Evolutionary conservation across 495 filamentous ascomycete species (phyloP), one percentile per base, ranked within the genome.

Genomic region (Hypoxylon lienhwacheense): DNA sequence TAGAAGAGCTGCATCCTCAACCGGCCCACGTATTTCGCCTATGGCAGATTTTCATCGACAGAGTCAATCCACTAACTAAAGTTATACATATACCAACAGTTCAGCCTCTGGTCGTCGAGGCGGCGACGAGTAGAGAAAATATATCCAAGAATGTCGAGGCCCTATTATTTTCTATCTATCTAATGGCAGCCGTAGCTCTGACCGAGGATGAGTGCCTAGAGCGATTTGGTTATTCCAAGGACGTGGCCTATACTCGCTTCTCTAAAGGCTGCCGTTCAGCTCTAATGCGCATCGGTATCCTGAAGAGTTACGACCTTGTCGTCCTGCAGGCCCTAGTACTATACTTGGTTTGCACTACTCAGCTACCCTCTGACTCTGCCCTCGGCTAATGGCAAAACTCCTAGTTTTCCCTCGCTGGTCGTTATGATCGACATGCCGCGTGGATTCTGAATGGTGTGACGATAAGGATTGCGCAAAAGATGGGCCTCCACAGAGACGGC

Each of bases 401-500:
- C 8, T 41, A 78, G 74, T 70, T 73, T 16, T 77, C 76, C 1
- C 69, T 78, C n/a, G 71, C 78, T 14, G 75, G 74, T 28, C 70
- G 70, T 12, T 78, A 74, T 45, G 77, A 82, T 58, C 72, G 74
- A 5, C 76, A 79, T 45, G 71, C 71, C 3, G 61, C 72, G 4
- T 80, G 77, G 77, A 73, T 80, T 25, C 53, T 79, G 26, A 75
- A 74, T 19, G 84, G 83, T 16, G 68, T 83, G 7, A 76, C 77
- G 7, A 77, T 86, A 58, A 75, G 82, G 56, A 80, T 86, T n/a
- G 85, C 85, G 0, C 85, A 88, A 49, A 84, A 81, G 14, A 85
- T 89, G 83, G 85, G 85, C 0, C 73, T 88, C 1, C 86, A 89
- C 61, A 80, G 84, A 7, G 86, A 89, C 49, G 86, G 86, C 15